Percentiles rank a stretch among this genome's conserved stretches.
Conservation (phyloP, 129 eudicot genomes). For the Rutidosis leptorrhynchoides region DNA sequence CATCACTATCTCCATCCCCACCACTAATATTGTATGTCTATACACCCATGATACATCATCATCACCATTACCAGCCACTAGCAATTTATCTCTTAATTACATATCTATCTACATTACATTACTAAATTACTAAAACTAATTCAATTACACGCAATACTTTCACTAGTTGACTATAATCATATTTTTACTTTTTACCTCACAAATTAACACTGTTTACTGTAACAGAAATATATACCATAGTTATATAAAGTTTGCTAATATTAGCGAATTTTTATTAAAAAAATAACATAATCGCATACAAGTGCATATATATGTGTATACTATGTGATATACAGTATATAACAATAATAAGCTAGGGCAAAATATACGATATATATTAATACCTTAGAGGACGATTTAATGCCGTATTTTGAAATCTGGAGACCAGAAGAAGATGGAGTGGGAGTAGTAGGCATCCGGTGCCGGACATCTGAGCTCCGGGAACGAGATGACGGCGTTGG, state of each 20-base stretch:
- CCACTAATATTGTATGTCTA: slow-evolving; percentile 11
- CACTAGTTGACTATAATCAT: slow-evolving; percentile 4
- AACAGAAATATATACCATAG: slow-evolving; percentile 1
- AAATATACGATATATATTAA: not conserved
- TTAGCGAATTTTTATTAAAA: not conserved
- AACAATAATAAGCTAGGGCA: not conserved
- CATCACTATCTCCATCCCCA: slow-evolving; percentile 26
- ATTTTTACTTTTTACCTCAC: slow-evolving; percentile 11
- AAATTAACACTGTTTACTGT: not conserved
- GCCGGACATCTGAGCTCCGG: slow-evolving; percentile 41
- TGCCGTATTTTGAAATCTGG: slow-evolving; percentile 47
- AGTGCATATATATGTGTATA: not conserved
- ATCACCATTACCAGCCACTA: slow-evolving; percentile 33
- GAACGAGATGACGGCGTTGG: slow-evolving; percentile 26
- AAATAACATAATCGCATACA: not conserved
- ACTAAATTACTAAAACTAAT: slow-evolving; percentile 1
- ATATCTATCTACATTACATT: not conserved
- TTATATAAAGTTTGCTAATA: not conserved
- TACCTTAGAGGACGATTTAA: slow-evolving; percentile 73
- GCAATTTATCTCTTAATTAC: slow-evolving; percentile 10
- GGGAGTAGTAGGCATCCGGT: slow-evolving; percentile 66
- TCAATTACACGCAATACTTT: slow-evolving; percentile 21
- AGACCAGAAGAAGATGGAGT: slow-evolving; percentile 95
- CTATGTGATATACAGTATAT: not conserved
- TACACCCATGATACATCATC: slow-evolving; percentile 19